phyloP scores from a whole-genome alignment of 2,329 filamentous ascomycete species.

The Calonectria hongkongensis region DNA sequence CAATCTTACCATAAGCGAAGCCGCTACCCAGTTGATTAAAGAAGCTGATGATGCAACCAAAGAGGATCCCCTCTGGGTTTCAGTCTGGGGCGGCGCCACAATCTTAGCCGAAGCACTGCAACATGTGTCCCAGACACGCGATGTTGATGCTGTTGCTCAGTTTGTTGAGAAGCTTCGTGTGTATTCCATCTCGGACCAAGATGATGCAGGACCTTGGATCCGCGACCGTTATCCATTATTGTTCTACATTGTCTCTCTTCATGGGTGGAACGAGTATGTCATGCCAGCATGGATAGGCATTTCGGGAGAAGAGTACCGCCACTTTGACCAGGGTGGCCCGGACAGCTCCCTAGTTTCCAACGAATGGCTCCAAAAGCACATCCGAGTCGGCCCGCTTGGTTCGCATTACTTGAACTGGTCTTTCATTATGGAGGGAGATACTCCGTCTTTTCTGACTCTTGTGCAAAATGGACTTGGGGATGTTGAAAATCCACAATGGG shows the following conservation, averaged over 20 bases:
- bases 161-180: conserved; percentile 18
- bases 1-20: conserved; percentile 6
- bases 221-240: neutral
- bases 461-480: conserved; percentile 13
- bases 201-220: conserved; percentile 12
- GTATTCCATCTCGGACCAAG: conserved; percentile 16
- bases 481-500: conserved; percentile 7
- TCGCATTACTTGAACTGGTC: conserved; percentile 19
- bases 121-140: neutral
- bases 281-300: conserved; percentile 9
- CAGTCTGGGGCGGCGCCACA: conserved; percentile 1
- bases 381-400: conserved; percentile 3
- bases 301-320: conserved; percentile 4
- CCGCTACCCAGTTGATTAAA: neutral
- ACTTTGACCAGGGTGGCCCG: conserved; percentile 9
- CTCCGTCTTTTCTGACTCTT: neutral
- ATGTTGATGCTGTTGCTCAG: neutral
- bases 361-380: neutral
- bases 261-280: conserved; percentile 9
- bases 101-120: neutral
- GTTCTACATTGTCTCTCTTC: conserved; percentile 13
- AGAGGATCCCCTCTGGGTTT: conserved; percentile 6
- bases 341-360: conserved; percentile 16
- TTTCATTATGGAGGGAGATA: conserved; percentile 15
- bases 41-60: neutral